Evolutionary conservation across 2,329 filamentous ascomycete species (phyloP).

Genomic region (Cordyceps cateniannulata): DNA sequence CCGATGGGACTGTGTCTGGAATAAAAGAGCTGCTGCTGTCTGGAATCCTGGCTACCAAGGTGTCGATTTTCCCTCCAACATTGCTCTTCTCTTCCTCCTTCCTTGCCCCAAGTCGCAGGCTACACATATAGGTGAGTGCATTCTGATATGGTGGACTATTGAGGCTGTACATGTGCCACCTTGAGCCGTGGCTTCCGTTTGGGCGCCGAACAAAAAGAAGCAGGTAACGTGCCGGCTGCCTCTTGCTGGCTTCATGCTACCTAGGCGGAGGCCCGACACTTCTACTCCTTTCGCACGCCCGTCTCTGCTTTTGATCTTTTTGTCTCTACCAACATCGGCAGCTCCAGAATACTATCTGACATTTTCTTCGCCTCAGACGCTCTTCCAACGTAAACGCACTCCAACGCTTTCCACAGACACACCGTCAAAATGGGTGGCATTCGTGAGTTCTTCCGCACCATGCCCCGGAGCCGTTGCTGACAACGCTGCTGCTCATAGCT

Average conservation of each 20-base stretch:
- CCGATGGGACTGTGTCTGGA: neutral
- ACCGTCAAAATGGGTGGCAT: conserved; percentile 43
- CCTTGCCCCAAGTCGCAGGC: neutral
- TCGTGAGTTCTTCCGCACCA: conserved; percentile 34
- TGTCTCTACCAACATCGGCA: conserved; percentile 4
- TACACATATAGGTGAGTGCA: neutral
- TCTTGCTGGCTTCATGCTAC: neutral
- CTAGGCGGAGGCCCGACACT: conserved; percentile 1
- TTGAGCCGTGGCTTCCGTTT: conserved; percentile 1
- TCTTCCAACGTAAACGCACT: conserved; percentile 16
- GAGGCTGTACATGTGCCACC: neutral
- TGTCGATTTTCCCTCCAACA: neutral
- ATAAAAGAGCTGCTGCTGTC: neutral
- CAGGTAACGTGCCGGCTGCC: conserved; percentile 8
- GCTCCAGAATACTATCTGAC: conserved; percentile 5
- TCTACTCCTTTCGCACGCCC: neutral
- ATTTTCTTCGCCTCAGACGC: conserved; percentile 6
- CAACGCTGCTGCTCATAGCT: conserved; percentile 27
- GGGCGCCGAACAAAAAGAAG: neutral
- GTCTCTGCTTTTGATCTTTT: neutral
- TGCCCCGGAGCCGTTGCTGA: neutral
- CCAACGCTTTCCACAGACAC: neutral
- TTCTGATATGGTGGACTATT: neutral
- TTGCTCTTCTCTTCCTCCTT: neutral
- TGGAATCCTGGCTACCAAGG: neutral